Base-by-base conservation (phyloP, 2,329 filamentous ascomycete genomes). In the Colletotrichum acutatum region DNA sequence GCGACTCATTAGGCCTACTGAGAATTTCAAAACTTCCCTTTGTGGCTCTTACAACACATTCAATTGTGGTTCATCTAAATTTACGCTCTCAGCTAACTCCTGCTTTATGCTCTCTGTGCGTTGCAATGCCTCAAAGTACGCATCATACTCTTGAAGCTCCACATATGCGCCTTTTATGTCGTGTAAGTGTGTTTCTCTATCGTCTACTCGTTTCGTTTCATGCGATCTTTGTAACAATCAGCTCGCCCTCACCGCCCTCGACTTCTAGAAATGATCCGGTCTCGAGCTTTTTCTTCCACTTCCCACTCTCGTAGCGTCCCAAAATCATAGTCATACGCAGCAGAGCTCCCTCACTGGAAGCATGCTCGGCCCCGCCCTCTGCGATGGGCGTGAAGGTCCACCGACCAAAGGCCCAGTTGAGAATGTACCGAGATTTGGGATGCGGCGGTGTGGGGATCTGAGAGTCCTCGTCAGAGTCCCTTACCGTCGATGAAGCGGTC, bases 351-450 rank as follows among this genome's bases (percentile, higher is more conserved):
- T 86, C 83, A 78, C 89, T 89, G 46, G 90, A 87, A 75, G 86
- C 81, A 79, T 91, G 88, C 80, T 92, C 88, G 11, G 78, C 79
- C 1, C 80, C 79, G 1, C 79, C 78, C 8, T 80, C 80, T 0
- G 81, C 79, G 4, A 88, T 79, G 5, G 90, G 87, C 1, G 95
- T 97, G 79, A 96, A 98, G 0, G 91, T 97, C 96, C 97, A 99
- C 34, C 97, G 89, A 0, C 95, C 95, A 83, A 99, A 99, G 0
- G 97, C 97, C 97, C 97, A 99, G 82, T 99, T 99, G 72, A 99
- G 88, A 57, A 99, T 98, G 80, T 97, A 98, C 68, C 94, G 87
- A 2, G 79, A 80, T 9, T 78, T 68, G 6, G 76, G 65, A 30
- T 77, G 73, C 1, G 80, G 64, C n/a, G 80, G 75, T 4, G 79